Base-by-base conservation (phyloP, 352 stramenopile species). In the Blastocystis sp. region DNA sequence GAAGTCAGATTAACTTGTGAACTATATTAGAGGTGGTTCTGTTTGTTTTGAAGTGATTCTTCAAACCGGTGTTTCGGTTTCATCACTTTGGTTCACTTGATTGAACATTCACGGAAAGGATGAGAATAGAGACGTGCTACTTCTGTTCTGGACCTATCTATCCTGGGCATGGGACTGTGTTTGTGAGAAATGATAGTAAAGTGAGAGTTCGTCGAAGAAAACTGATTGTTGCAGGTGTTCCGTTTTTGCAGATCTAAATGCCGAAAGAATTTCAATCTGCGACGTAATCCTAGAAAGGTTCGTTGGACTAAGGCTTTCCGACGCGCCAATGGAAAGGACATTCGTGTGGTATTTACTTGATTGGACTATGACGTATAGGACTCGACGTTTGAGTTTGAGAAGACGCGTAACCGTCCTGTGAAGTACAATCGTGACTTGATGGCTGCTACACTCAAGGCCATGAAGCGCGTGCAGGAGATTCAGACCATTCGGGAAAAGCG, bases 241-340 rank as follows among this genome's bases (percentile, higher is more conserved):
- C 93, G 95, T 71, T 99, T 99, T 91, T 99, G 97, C 90, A 93
- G 97, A 74, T 98, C 96, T 59, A 99, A 99, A 92, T 99, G 97
- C 92, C 95, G 98, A 93, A 97, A 97, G 88, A 98, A 98, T 90
- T 99, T 99, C 89, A 98, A 98, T 90, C 96, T 96, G 91, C 99
- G 99, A 92, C 93, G 96, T 89, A 99, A 99, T 91, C 97, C 97
- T 57, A 93, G 97, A 75, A 99, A 99, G 92, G 95, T 98, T 19
- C 97, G 97, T 90, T 99, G 97, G 97, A 99, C 97, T 85, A 99
- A 99, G 92, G 93, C 96, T 73, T 99, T 98, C 91, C 93, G 97
- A 74, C 97, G 97, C 90, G 90, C 94, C 16, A 93, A 94, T 7
- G 97, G 97, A 85, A 99, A 99, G 92, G 97, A 99, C 92, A 98